Percentiles rank a stretch among this genome's conserved stretches.
Conservation (phyloP, 805 yeast species). For the Scheffersomyces stipitis region DNA sequence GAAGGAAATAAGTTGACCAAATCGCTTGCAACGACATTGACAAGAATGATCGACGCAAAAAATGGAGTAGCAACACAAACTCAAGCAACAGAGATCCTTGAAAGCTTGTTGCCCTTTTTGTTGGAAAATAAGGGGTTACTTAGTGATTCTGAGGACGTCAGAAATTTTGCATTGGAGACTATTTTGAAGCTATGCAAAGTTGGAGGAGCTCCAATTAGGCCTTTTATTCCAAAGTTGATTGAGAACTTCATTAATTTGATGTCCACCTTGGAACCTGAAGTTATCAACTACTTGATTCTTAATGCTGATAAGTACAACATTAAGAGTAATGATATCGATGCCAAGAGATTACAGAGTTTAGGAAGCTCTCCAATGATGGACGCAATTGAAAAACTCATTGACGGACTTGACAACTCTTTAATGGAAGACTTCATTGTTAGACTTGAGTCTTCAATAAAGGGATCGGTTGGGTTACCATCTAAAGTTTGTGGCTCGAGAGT, state of each 20-base stretch:
- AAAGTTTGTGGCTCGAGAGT: slow-evolving; percentile 82
- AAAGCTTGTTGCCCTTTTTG: slow-evolving; percentile 71
- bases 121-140: slow-evolving; percentile 76
- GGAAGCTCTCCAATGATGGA: slow-evolving; percentile 88
- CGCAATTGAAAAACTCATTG: slow-evolving; percentile 71
- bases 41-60: slow-evolving; percentile 51
- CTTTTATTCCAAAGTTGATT: slow-evolving; percentile 67
- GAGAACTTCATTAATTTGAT: slow-evolving; percentile 68
- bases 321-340: slow-evolving; percentile 70
- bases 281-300: slow-evolving; percentile 76
- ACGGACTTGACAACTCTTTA: slow-evolving; percentile 48
- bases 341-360: slow-evolving; percentile 68
- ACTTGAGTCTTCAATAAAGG: slow-evolving; percentile 57
- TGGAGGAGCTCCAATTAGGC: slow-evolving; percentile 58
- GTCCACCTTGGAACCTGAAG: slow-evolving; percentile 90
- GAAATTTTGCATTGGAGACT: slow-evolving; percentile 71
- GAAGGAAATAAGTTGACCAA: slow-evolving; percentile 74
- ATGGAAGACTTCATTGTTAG: slow-evolving; percentile 50
- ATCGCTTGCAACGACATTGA: slow-evolving; percentile 60
- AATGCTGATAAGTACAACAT: slow-evolving; percentile 88
- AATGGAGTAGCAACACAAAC: slow-evolving; percentile 37
- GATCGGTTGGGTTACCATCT: slow-evolving; percentile 86
- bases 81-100: slow-evolving; percentile 48
- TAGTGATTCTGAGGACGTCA: slow-evolving; percentile 84
- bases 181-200: slow-evolving; percentile 68